Base-by-base conservation (phyloP, 352 stramenopile genomes). In the Phytophthora brassicae region DNA sequence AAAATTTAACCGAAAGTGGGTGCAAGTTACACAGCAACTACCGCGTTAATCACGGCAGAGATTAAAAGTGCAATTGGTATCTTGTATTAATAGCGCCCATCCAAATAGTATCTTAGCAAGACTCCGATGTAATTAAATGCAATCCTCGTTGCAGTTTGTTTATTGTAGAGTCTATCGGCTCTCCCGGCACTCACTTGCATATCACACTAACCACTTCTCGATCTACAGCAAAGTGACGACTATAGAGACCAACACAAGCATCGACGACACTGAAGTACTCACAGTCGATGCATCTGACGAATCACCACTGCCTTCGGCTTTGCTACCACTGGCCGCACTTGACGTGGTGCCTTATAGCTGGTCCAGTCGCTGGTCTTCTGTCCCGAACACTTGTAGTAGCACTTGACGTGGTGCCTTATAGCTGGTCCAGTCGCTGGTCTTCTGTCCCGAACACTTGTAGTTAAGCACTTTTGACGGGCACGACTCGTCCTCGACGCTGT, bases 281-380 rank as follows among this genome's bases (percentile, higher is more conserved):
- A 52, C 33, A 4, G 19, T 56, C 22, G 63, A 72, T 2, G 62
- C 62, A 6, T 59, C 57, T 36, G 62, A 70, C 14, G 62, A 66
- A 26, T 61, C 49, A 11, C 56, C 44, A 16, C 56, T 70, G 38
- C 62, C 66, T 31, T 61, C 55, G 11, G 58, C 68, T 23, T 26
- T 68, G 17, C 48, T 62, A 8, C 57, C 57, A 51, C 68, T 76
- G 24, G 64, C 64, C 8, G 64, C 64, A 20, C 65, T 70, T 4
- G 64, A 69, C 13, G 59, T 71, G 4, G 68, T 73, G 51, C 68
- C 64, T 60, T 45, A 47, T 72, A 70, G 49, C 60, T 68, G 19
- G 73, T 79, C 75, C 75, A 85, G 55, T 70, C 75, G 38, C 73
- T 85, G 22, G 70, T 60, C n/a, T 51, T 75, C 41, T 85, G 75